Conservation (phyloP, 2,329 filamentous ascomycete species). For the Cordyceps pruinosa region DNA sequence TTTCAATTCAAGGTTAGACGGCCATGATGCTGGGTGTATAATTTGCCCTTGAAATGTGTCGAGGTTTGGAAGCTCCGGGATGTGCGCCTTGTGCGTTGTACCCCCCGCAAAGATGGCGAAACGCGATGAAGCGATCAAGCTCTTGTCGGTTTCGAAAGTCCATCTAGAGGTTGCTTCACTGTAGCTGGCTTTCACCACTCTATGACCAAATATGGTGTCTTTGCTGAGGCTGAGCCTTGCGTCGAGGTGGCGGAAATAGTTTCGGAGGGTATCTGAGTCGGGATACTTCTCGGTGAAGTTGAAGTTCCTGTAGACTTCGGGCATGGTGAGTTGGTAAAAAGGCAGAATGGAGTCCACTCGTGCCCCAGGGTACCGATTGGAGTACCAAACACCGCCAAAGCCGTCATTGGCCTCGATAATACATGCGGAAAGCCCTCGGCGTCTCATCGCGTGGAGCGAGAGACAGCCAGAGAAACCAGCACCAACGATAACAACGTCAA, state of each 20-base stretch:
- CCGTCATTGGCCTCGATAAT: slow-evolving; percentile 30
- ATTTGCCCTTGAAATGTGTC: slow-evolving; percentile 22
- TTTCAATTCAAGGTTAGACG: slow-evolving; percentile 16
- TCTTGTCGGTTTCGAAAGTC: slow-evolving; percentile 32
- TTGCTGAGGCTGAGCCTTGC: not conserved
- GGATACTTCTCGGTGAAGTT: not conserved
- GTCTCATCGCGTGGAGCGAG: not conserved
- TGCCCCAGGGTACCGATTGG: slow-evolving; percentile 37
- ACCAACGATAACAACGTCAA: not conserved
- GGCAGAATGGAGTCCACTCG: slow-evolving; percentile 31
- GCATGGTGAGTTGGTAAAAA: slow-evolving; percentile 29
- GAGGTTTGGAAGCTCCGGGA: slow-evolving; percentile 28
- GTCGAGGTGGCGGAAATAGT: not conserved
- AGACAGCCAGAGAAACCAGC: not conserved
- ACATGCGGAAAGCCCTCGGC: not conserved
- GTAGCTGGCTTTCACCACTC: not conserved
- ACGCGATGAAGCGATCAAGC: slow-evolving; percentile 29
- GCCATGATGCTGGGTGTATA: slow-evolving; percentile 25
- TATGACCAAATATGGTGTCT: not conserved
- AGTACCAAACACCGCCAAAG: slow-evolving; percentile 38
- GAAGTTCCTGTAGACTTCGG: slow-evolving; percentile 21
- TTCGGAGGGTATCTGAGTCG: not conserved
- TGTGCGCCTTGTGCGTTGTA: slow-evolving; percentile 35
- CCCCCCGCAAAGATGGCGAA: slow-evolving; percentile 42
- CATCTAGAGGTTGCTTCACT: not conserved